phyloP scores from a whole-genome alignment of 2,329 filamentous ascomycete genomes.

The Colletotrichum australisinense region DNA sequence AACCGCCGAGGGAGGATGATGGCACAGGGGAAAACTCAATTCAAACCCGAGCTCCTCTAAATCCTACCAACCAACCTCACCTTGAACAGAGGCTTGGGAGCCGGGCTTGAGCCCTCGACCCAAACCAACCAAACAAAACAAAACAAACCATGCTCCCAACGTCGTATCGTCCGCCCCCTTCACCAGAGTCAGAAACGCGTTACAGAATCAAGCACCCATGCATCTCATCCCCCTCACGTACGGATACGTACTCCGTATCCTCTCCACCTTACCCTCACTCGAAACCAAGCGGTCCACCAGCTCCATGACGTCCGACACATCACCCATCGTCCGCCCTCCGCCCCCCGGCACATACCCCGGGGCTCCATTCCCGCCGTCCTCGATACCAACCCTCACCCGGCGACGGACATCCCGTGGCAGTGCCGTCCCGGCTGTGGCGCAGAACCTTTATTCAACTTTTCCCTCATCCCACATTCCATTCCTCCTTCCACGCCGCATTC shows the following conservation, averaged over 20 bases:
- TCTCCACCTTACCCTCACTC: neutral
- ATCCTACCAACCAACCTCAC: neutral
- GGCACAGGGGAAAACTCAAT: slow-evolving; percentile 8
- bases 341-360: neutral
- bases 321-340: neutral
- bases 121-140: neutral
- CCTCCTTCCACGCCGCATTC: neutral
- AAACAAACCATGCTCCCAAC: neutral
- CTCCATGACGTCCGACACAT: neutral
- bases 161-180: neutral
- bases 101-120: neutral
- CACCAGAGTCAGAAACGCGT: neutral
- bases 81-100: neutral
- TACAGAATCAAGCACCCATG: neutral
- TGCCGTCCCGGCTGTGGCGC: neutral
- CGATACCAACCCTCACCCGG: neutral
- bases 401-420: neutral
- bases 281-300: neutral
- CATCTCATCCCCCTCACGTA: neutral
- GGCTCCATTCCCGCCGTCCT: neutral
- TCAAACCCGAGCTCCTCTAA: neutral
- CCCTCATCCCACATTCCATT: neutral
- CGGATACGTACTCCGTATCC: neutral
- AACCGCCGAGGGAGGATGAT: neutral
- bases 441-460: too few relatives aligned